phyloP scores from a whole-genome alignment of 2,329 filamentous ascomycete species.

The Neofusicoccum cordaticola region DNA sequence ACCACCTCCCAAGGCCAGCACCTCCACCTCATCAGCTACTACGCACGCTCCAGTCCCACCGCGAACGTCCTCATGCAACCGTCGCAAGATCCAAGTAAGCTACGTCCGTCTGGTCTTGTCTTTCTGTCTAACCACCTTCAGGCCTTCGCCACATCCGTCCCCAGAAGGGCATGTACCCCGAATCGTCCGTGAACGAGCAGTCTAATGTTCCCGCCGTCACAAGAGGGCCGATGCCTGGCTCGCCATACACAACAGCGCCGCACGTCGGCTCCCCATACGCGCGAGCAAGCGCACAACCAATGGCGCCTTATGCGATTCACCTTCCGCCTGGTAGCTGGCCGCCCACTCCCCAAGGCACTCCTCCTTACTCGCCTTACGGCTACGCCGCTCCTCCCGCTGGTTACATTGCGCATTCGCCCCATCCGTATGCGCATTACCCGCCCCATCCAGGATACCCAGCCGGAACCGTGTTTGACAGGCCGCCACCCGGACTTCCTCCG shows the following conservation, averaged over 20 bases:
- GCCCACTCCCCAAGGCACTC: conserved; percentile 40
- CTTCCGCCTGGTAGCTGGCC: conserved; percentile 40
- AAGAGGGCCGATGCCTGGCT: conserved; percentile 64
- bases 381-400: conserved; percentile 19
- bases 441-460: conserved; percentile 17
- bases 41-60: conserved; percentile 73
- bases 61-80: conserved; percentile 75
- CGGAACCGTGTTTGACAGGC: conserved; percentile 37
- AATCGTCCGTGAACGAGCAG: conserved; percentile 86
- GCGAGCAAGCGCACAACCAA: conserved; percentile 37
- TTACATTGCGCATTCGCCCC: conserved; percentile 16
- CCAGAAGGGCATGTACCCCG: conserved; percentile 93
- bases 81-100: conserved; percentile 64
- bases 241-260: conserved; percentile 54
- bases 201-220: conserved; percentile 78
- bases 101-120: too few relatives aligned
- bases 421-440: conserved; percentile 9
- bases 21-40: conserved; percentile 97
- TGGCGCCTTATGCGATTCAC: conserved; percentile 41
- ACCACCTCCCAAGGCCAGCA: conserved; percentile 88
- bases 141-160: conserved; percentile 77
- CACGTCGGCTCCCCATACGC: conserved; percentile 54
- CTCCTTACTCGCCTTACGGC: conserved; percentile 39
- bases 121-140: neutral
- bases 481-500: conserved; percentile 37